Evolutionary conservation across 257 asterid species (phyloP).

Genomic region (Coffea canephora): DNA sequence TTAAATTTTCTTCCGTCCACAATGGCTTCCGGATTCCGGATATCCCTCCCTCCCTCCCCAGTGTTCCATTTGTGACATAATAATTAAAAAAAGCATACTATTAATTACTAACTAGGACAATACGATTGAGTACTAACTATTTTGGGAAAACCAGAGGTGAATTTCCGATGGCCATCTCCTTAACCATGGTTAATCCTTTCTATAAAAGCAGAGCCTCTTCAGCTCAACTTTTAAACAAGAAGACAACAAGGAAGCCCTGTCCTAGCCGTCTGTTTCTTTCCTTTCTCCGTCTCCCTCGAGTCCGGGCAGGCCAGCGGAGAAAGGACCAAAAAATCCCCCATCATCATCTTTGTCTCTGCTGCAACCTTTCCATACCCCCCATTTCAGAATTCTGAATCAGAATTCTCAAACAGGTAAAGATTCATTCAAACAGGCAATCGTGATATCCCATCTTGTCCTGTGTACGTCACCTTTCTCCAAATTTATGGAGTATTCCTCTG

Average conservation of each 20-base stretch:
- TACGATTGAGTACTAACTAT: too few relatives aligned
- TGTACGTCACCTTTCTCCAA: background rate
- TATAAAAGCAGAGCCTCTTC: slow-evolving; percentile 6
- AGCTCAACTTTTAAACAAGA: background rate
- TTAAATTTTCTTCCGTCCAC: background rate
- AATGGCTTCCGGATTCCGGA: background rate
- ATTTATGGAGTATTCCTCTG: background rate
- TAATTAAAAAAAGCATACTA: too few relatives aligned
- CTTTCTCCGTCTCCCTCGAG: background rate
- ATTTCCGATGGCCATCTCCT: background rate
- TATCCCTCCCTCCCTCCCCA: background rate
- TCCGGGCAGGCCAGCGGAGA: background rate
- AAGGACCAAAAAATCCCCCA: background rate
- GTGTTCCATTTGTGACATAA: too few relatives aligned
- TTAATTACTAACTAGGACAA: too few relatives aligned
- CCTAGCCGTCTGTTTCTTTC: background rate
- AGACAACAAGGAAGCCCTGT: background rate
- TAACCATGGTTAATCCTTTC: slow-evolving; percentile 23
- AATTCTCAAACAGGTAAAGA: background rate
- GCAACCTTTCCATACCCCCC: background rate
- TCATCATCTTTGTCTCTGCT: background rate
- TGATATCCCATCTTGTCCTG: background rate
- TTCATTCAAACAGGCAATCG: too few relatives aligned
- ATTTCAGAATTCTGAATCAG: background rate
- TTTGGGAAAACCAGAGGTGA: slow-evolving; percentile 8